A percentile compares a stretch with the other conserved stretches of the same genome.
Evolutionary conservation across 1,284 basidiomycete genomes (phyloP).

Genomic region (Tetrapyrgos nigripes): DNA sequence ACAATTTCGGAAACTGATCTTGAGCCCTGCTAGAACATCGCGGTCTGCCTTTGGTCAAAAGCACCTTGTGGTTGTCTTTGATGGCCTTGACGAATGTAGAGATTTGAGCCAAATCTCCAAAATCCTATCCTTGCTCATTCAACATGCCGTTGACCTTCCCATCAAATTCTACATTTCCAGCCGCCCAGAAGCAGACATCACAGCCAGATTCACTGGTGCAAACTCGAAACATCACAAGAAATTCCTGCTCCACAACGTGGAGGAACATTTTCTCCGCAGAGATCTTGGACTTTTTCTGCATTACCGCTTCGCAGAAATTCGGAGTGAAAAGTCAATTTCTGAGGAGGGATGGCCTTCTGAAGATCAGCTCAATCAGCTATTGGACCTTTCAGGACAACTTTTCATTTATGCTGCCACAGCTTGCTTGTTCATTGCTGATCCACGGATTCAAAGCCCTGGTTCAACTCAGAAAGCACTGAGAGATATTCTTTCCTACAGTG

Average conservation of each 20-base stretch:
- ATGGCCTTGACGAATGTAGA: slow-evolving; percentile 29
- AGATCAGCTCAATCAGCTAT: too few relatives aligned
- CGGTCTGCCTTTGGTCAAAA: background rate
- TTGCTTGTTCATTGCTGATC: too few relatives aligned
- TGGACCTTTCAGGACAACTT: too few relatives aligned
- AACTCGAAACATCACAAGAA: background rate
- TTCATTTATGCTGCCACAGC: too few relatives aligned
- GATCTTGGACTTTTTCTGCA: slow-evolving; percentile 25
- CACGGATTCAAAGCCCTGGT: background rate
- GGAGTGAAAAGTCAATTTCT: background rate
- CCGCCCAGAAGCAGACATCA: slow-evolving; percentile 25
- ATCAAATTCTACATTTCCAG: slow-evolving; percentile 28
- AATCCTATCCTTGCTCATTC: slow-evolving; percentile 14
- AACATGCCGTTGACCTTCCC: slow-evolving; percentile 15
- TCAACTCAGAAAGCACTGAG: too few relatives aligned
- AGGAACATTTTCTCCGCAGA: slow-evolving; percentile 17
- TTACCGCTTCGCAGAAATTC: background rate
- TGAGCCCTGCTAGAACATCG: slow-evolving; percentile 14
- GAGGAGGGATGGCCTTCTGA: too few relatives aligned
- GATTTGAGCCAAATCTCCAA: background rate
- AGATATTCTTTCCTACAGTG: too few relatives aligned
- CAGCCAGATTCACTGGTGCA: slow-evolving; percentile 6
- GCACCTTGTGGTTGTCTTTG: slow-evolving; percentile 15
- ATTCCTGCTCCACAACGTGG: slow-evolving; percentile 24
- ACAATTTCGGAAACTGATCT: too few relatives aligned